Base-by-base conservation (phyloP, 805 yeast species). In the Ogataea wickerhamii region DNA sequence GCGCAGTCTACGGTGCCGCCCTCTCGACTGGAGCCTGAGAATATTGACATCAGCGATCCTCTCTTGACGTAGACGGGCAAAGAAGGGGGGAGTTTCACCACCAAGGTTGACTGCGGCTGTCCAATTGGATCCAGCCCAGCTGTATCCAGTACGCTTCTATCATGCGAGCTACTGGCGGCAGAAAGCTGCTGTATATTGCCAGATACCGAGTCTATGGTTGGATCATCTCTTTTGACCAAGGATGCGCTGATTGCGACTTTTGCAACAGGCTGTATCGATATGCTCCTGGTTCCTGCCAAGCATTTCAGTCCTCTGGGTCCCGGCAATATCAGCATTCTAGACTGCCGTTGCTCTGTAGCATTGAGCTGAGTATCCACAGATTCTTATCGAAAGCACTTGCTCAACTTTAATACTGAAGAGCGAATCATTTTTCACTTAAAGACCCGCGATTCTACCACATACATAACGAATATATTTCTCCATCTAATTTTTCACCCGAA, bases 1-100 rank as follows among this genome's bases (percentile, higher is more conserved):
- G 36, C 34, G 34, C 39, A 18, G 29, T 37, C 26, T 22, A 27
- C 10, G 19, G 37, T 35, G 37, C 47, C 27, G 4, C 43, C 47
- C 2, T 41, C 32, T 13, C 33, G 40, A 22, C 25, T 22, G 8
- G 25, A 22, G 8, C 12, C 25, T 0, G 60, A 49, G 43, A 67
- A 73, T 2, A 79, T 55, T 3, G 80, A 64, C 34, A 80, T 56
- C 21, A 80, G 52, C 0, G 82, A 66, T 3, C 77, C 74, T 27
- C 67, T 63, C 28, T 70, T 64, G 10, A 78, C 57, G 43, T 65
- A 63, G 2, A 77, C 56, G 0, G 85, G 83, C 1, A 75, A 60
- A 0, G 84, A 78, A 1, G 86, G 78, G 1, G 81, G 79, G n/a
- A 74, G 52, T 1, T 67, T 60, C n/a, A 78, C 54, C 5, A 74